Evolutionary conservation across 1,284 basidiomycete genomes (phyloP).

Genomic region (Fomes fomentarius): DNA sequence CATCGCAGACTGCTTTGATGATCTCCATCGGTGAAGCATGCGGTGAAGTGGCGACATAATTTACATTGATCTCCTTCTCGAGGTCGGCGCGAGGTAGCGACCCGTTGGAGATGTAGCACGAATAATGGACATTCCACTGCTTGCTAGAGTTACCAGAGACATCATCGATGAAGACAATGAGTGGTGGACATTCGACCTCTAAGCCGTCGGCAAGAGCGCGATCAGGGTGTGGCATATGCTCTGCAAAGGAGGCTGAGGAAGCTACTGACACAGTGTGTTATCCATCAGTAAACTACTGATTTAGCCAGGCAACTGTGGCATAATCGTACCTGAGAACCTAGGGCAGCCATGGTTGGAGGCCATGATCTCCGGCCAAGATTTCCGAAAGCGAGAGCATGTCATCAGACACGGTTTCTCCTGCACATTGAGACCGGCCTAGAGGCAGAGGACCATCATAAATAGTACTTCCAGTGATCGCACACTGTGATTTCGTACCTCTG

Average conservation of each 20-base stretch:
- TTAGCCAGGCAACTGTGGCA: neutral
- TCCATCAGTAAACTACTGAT: too few relatives aligned
- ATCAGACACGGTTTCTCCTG: neutral
- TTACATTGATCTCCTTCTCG: conserved; percentile 37
- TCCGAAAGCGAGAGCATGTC: too few relatives aligned
- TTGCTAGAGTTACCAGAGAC: too few relatives aligned
- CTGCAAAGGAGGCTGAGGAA: neutral
- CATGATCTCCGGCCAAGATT: too few relatives aligned
- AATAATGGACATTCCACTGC: too few relatives aligned
- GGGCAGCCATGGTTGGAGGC: too few relatives aligned
- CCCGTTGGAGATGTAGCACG: too few relatives aligned
- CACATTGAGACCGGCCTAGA: neutral
- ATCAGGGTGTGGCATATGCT: conserved; percentile 4
- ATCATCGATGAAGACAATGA: conserved; percentile 2
- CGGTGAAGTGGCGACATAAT: conserved; percentile 40
- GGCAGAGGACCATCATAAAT: neutral
- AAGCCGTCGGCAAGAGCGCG: conserved; percentile 2
- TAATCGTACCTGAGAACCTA: neutral
- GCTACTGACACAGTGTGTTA: neutral
- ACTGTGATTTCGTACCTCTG: neutral
- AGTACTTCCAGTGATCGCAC: neutral
- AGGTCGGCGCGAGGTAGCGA: conserved; percentile 27
- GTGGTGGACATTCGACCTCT: conserved; percentile 5
- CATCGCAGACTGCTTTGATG: conserved; percentile 7
- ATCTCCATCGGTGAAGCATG: conserved; percentile 30